phyloP scores from a whole-genome alignment of 2,329 filamentous ascomycete species.

The Cercospora zeae-maydis region DNA sequence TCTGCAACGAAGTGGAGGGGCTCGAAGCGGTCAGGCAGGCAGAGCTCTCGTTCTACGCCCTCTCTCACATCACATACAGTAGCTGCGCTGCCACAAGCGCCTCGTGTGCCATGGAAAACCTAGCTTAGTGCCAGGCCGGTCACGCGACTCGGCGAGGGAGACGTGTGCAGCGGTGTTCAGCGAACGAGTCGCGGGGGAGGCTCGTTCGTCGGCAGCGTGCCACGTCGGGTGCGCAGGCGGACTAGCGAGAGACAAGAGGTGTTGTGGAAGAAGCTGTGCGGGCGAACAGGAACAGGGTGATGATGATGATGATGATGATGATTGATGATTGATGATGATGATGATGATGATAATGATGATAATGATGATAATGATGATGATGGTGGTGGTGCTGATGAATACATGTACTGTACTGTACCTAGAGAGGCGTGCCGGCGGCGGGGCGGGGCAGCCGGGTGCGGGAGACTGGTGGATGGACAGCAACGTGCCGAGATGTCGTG shows the following conservation, averaged over 20 bases:
- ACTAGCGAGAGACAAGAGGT: neutral
- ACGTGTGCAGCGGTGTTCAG: neutral
- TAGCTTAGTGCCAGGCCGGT: neutral
- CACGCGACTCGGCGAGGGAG: neutral
- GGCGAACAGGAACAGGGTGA: neutral
- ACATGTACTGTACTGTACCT: too few species aligned
- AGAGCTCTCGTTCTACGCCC: neutral
- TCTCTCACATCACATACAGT: neutral
- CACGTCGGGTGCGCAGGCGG: neutral
- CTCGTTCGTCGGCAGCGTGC: neutral
- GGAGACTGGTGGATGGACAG: neutral
- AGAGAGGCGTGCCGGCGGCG: neutral
- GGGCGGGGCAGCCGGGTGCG: neutral
- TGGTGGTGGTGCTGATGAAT: too few species aligned
- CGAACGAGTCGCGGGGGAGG: neutral
- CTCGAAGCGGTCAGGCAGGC: neutral
- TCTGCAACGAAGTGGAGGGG: neutral
- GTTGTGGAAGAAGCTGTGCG: neutral
- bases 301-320: too few species aligned
- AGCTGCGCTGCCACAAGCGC: neutral
- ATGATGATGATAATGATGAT: too few species aligned
- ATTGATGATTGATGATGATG: neutral
- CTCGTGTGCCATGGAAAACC: neutral
- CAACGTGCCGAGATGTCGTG: neutral
- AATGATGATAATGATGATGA: neutral